A percentile compares a stretch with the other conserved stretches of the same genome.
Conservation (phyloP, 2,329 filamentous ascomycete species). For the Ciborinia camelliae region DNA sequence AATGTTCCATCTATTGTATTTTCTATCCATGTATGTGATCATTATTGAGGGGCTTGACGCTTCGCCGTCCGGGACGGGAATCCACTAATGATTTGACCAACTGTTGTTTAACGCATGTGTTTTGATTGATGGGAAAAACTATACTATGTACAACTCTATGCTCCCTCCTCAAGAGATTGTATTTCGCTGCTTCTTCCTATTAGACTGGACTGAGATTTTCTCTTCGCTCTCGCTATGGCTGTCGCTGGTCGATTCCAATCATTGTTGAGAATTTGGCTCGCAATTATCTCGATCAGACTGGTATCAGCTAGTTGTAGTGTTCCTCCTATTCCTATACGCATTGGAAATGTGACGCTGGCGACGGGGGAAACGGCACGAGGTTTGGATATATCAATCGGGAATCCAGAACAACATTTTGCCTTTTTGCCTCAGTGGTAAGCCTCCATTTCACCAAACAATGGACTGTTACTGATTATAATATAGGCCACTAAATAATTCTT, state of each 20-base stretch:
- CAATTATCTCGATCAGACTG: background rate
- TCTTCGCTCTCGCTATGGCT: background rate
- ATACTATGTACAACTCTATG: too few species aligned
- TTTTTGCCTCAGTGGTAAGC: background rate
- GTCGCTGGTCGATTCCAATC: background rate
- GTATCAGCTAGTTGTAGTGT: background rate
- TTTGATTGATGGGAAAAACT: too few species aligned
- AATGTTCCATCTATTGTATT: too few species aligned
- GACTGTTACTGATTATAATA: background rate
- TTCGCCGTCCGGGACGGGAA: too few species aligned
- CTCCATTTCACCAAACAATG: background rate
- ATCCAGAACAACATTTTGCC: background rate
- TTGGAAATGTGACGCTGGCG: conserved; percentile 9
- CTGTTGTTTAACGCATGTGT: too few species aligned
- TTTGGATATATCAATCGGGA: background rate
- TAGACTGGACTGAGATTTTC: too few species aligned
- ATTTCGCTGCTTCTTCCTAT: background rate
- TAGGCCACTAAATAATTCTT: conserved; percentile 14
- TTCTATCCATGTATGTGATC: too few species aligned
- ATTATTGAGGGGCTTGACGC: too few species aligned
- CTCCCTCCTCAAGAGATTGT: background rate
- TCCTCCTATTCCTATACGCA: conserved; percentile 10
- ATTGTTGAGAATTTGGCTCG: background rate
- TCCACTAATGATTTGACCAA: too few species aligned
- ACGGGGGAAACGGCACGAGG: conserved; percentile 4